These are phyloP conservation scores for Saccharomyces paradoxus DNA, from an alignment of 805 yeast species.

Conservation along the genomic window DNA sequence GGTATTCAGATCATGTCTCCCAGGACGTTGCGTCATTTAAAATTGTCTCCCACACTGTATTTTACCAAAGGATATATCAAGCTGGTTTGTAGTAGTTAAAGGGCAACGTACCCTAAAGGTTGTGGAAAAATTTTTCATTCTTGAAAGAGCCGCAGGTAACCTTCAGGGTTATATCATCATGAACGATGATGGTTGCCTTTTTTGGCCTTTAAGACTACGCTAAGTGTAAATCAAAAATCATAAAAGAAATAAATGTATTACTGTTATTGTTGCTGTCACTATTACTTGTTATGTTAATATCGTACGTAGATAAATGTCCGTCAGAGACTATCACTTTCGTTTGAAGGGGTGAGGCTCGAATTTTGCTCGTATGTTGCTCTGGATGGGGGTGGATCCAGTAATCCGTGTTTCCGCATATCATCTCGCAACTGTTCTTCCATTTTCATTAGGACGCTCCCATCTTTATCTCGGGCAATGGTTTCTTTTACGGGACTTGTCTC, in stretches of 20 bases:
- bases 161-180: background rate
- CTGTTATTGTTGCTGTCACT: background rate
- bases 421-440: constrained; percentile 9
- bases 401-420: background rate
- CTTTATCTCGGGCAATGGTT: constrained; percentile 4
- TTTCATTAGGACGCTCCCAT: constrained; percentile 5
- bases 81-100: background rate
- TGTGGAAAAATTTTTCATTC: background rate
- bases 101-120: background rate
- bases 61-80: background rate
- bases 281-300: background rate
- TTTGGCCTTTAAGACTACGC: background rate
- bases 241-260: background rate
- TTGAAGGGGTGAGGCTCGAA: background rate
- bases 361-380: background rate
- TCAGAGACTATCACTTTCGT: background rate
- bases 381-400: background rate
- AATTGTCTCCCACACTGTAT: background rate
- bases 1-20: background rate
- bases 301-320: background rate
- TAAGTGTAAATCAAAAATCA: background rate
- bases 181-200: background rate
- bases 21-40: background rate
- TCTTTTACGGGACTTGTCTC: constrained; percentile 11
- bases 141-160: background rate